Evolutionary conservation across 345 rosid genomes (phyloP), one percentile per base, ranked within the genome.

Genomic region (Sisymbrium irio): DNA sequence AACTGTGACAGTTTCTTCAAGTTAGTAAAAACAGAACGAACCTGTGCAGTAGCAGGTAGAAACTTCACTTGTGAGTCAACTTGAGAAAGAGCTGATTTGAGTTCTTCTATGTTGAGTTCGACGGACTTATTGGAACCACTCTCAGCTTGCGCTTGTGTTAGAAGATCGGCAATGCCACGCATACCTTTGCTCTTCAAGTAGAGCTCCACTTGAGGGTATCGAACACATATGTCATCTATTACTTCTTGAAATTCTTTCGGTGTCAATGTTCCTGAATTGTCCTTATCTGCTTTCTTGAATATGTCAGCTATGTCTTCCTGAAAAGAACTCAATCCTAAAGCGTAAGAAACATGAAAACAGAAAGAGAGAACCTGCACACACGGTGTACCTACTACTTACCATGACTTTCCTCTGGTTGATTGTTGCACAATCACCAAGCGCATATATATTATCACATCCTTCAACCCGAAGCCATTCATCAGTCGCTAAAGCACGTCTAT

Each of bases 31-130:
- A 45, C 20, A 45, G 50, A 45, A 45, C 22, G 15, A 15, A 45
- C 97, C 96, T 93, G 98, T 7, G 96, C 98, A n/a, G 98, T 93
- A 40, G 97, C 98, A 11, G 97, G 97, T 19, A 89, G 96, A 78
- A 80, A 80, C 80, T 91, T 93, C 96, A 91, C 85, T 86, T 88
- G 83, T 37, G 90, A 75, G 82, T 93, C 98, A 75, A 87, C 97
- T 68, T 85, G 82, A 11, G 94, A 85, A 74, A 93, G 90, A 76
- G 91, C 96, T 0, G 78, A 59, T 64, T 89, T 91, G 39, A 91
- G 83, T 67, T 93, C 97, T 56, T 89, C 96, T n/a, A 93, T 88
- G 36, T 81, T 81, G 74, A 93, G 76, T 75, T 89, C 97, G 12
- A 83, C 78, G 33, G 85, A 53, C 39, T 88, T 90, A 75, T 88